Evolutionary conservation across 75 land plant genomes (phyloP), one percentile per base, ranked within the genome.

Genomic region (Gnetum montanum): DNA sequence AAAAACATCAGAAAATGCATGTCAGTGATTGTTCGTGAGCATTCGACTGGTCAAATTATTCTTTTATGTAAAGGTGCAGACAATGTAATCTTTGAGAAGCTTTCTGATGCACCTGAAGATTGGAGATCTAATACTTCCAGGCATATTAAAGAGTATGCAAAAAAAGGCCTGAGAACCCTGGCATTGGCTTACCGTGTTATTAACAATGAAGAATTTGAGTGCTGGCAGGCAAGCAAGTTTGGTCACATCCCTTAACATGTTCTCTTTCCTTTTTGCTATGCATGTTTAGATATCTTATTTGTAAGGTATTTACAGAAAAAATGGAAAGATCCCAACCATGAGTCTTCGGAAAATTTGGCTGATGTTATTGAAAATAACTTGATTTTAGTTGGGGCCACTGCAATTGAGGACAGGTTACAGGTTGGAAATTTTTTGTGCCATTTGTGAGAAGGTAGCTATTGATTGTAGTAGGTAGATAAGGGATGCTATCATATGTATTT

Each of bases 41-140:
- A n/a, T n/a, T 60, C 69, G 53, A 61, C 31, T 59, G 76, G 76
- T 5, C 36, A 30, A 28, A 10, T 75, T 25, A 49, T 75, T 11
- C 70, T 75, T 31, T 74, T 75, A 30, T 71, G 63, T 51, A 75
- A 75, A 41, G 78, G 78, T 34, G 78, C 78, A 37, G 78, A 75
- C 31, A 58, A 54, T 28, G 76, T 75, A 23, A 72, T 75, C 20
- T 66, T 75, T 41, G 64, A 71, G 26, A 61, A 58, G 23, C 46
- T 75, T 31, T 62, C 40, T 41, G 8, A 54, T 0, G 30, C 56
- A 16, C 43, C 41, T 8, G 50, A 58, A 33, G 63, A 54, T 6
- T 71, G 35, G 24, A 51, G 31, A 10, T 18, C 30, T 8, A 15
- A 41, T 6, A 75, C 78, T 10, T 56, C 27, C 19, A 30, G 46